These are phyloP conservation scores for Cyathus striatus DNA, from an alignment of 768 basidiomycete species.

Conservation along the genomic window DNA sequence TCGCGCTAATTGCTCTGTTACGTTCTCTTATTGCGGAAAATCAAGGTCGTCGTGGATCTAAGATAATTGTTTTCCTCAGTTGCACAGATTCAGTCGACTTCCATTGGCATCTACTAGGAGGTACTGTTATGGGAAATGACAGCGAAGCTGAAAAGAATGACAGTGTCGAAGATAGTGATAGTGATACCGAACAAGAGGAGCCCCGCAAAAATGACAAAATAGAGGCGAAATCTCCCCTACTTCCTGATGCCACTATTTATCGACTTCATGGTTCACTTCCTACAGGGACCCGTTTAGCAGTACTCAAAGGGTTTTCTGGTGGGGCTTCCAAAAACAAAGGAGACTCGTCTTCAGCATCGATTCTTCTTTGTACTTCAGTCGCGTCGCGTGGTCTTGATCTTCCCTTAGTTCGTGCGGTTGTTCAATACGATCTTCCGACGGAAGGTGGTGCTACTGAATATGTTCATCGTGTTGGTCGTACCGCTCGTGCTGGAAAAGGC, in stretches of 20 bases:
- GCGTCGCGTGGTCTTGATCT: slow-evolving; percentile 98
- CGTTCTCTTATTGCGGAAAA: slow-evolving; percentile 72
- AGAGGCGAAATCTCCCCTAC: slow-evolving; percentile 62
- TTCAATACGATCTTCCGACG: slow-evolving; percentile 97
- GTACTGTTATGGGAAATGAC: slow-evolving; percentile 49
- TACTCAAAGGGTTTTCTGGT: slow-evolving; percentile 77
- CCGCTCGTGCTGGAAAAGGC: slow-evolving; percentile 91
- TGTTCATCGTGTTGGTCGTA: slow-evolving; percentile 94
- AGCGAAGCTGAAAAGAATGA: slow-evolving; percentile 12
- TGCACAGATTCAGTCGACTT: slow-evolving; percentile 99
- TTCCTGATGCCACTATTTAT: slow-evolving; percentile 79
- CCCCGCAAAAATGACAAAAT: slow-evolving; percentile 27
- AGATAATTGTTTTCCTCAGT: slow-evolving; percentile 92
- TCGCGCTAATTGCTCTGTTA: slow-evolving; percentile 81
- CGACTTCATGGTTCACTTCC: slow-evolving; percentile 93
- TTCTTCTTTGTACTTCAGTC: slow-evolving; percentile 93
- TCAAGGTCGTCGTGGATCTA: slow-evolving; percentile 45
- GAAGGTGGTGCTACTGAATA: slow-evolving; percentile 97
- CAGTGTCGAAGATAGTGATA: slow-evolving; percentile 19
- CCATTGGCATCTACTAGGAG: slow-evolving; percentile 83
- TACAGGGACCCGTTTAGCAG: slow-evolving; percentile 70
- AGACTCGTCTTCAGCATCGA: slow-evolving; percentile 41
- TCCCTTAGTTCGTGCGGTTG: slow-evolving; percentile 87
- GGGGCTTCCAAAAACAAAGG: slow-evolving; percentile 20
- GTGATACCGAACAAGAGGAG: slow-evolving; percentile 9